Evolutionary conservation across 140 eudicot genomes (phyloP), one percentile per base, ranked within the genome.

Genomic region (Anethum foeniculum): DNA sequence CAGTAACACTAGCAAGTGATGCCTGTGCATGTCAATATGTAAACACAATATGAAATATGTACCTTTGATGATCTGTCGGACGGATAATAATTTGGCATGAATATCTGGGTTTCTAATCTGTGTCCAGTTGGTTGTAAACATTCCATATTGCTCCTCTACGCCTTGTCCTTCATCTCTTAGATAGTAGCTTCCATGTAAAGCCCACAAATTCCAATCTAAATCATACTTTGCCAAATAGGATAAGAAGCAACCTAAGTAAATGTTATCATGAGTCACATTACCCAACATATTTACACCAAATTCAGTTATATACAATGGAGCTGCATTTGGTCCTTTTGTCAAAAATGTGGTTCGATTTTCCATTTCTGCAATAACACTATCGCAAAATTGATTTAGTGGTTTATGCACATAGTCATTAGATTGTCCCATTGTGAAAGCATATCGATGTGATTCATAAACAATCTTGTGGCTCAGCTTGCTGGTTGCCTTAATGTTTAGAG

Each of bases 191-290:
- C 93, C 93, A 71, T 76, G 86, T 71, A 89, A 71, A 27, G 82
- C 89, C 93, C 93, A 89, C 23, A 87, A 54, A 25, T 86, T 88
- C 93, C 93, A 89, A 77, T 89, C 93, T 80, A 89, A 76, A 79
- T 89, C 93, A 77, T 54, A 41, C 71, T 83, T 86, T 15, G 86
- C 87, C 83, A 85, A 62, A 65, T 78, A 83, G 46, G 86, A 82
- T 77, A 89, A 74, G 28, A 79, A 87, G 81, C 93, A 89, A 41
- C 89, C 81, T 58, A 87, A 75, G 79, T 81, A 89, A 34, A 69
- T 38, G 62, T 87, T 83, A 25, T 87, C 88, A 0, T 62, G 64
- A 8, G 21, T 69, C 51, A 69, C 52, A 6, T 69, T 77, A 38
- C 86, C 89, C 80, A 83, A 76, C 46, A 79, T 75, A 80, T 87